phyloP scores from a whole-genome alignment of 805 yeast species.

The Lipomyces spencermartinsiae region DNA sequence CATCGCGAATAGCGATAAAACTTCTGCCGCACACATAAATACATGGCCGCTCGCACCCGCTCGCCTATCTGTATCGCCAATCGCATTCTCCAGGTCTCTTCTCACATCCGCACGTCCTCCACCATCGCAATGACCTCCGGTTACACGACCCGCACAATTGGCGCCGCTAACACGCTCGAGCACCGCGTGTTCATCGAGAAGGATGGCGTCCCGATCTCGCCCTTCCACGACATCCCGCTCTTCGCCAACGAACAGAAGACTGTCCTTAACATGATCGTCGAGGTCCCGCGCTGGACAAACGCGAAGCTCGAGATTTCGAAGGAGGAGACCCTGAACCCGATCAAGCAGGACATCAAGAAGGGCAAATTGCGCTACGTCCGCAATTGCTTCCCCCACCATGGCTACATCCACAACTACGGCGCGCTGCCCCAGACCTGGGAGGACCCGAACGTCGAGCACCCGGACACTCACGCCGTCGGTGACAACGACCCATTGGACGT shows the following conservation, averaged over 20 bases:
- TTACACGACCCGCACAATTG: constrained; percentile 89
- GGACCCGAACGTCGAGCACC: constrained; percentile 69
- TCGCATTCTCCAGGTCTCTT: background rate
- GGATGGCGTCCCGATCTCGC: constrained; percentile 92
- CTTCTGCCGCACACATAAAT: background rate
- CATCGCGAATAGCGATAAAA: background rate
- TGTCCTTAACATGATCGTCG: constrained; percentile 88
- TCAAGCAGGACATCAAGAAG: constrained; percentile 95
- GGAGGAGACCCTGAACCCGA: constrained; percentile 85
- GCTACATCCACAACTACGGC: constrained; percentile 95
- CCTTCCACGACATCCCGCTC: constrained; percentile 93
- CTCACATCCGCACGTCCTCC: constrained; percentile 2
- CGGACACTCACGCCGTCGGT: constrained; percentile 63
- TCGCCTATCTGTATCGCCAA: background rate
- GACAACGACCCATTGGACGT: constrained; percentile 97
- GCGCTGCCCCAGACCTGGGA: constrained; percentile 99
- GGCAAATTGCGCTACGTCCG: constrained; percentile 84
- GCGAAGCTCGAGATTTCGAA: constrained; percentile 85
- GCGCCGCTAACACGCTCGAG: constrained; percentile 94
- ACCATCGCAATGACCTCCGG: constrained; percentile 42
- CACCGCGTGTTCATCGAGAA: constrained; percentile 89
- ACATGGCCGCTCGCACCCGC: constrained; percentile 2
- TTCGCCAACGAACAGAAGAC: constrained; percentile 93
- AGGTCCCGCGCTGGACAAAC: constrained; percentile 98
- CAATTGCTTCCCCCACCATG: constrained; percentile 98